Conservation (phyloP, 2,329 filamentous ascomycete species). For the Orbilia brochopaga region DNA sequence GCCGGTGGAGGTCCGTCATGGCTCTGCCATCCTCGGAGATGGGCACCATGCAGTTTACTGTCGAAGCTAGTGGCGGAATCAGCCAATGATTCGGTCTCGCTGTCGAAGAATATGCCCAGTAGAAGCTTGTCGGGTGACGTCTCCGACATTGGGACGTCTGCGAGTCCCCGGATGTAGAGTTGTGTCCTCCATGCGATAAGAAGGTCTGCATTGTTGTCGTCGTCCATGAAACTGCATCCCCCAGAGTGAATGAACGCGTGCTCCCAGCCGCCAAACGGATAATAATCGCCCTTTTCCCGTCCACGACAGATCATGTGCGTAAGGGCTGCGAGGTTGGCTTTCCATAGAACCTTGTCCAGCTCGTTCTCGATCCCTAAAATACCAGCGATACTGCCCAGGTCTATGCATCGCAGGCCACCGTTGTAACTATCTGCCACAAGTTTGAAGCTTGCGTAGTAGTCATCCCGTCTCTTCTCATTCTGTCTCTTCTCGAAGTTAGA, state of each 20-base stretch:
- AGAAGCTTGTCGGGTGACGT: neutral
- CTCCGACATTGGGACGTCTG: neutral
- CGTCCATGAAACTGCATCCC: conserved; percentile 2
- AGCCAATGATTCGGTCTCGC: neutral
- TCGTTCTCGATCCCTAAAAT: neutral
- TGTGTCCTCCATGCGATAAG: conserved; percentile 26
- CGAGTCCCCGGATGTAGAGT: conserved; percentile 16
- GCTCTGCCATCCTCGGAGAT: neutral
- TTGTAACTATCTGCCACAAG: conserved; percentile 10
- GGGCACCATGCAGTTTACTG: too few species aligned
- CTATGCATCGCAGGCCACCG: neutral
- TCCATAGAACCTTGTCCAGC: conserved; percentile 25
- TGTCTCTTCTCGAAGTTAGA: neutral
- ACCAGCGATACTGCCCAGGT: neutral
- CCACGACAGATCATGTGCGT: neutral
- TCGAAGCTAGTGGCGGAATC: too few species aligned
- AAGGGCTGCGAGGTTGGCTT: conserved; percentile 30
- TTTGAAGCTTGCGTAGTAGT: neutral
- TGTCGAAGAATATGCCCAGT: neutral
- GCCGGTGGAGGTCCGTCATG: neutral
- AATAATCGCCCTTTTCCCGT: conserved; percentile 1
- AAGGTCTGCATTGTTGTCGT: conserved; percentile 8
- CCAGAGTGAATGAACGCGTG: neutral
- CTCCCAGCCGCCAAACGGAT: conserved; percentile 3
- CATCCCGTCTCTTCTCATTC: neutral